phyloP scores from a whole-genome alignment of 176 grass and related monocot species.

The Aegilops longissima region DNA sequence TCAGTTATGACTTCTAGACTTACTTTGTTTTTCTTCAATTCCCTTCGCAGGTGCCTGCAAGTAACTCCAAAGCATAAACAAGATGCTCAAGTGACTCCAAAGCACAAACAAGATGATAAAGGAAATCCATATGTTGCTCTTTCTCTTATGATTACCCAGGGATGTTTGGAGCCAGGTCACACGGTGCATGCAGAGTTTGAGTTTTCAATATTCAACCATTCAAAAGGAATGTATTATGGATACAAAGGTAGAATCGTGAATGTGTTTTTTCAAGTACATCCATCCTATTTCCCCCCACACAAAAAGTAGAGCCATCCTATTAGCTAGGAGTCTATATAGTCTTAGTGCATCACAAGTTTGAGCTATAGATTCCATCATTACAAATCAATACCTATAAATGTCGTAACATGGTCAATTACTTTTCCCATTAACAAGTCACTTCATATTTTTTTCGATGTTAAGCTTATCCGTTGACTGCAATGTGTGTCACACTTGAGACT shows the following conservation, averaged over 20 bases:
- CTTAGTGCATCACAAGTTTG: background rate
- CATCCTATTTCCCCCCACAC: background rate
- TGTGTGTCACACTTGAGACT: background rate
- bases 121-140: conserved; percentile 14
- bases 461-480: background rate
- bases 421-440: background rate
- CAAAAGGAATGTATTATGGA: background rate
- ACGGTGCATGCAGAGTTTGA: background rate
- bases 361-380: background rate
- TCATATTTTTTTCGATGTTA: background rate
- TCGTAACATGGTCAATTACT: background rate
- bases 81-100: background rate
- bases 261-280: background rate
- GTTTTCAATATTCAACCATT: conserved; percentile 29
- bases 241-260: conserved; percentile 8
- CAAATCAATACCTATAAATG: background rate
- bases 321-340: background rate
- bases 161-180: background rate
- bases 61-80: background rate
- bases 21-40: background rate
- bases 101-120: background rate
- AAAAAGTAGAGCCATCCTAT: too few relatives aligned
- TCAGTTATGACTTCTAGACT: background rate
- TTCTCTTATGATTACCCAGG: background rate
- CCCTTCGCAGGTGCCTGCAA: background rate